Percentiles rank a stretch among this genome's conserved stretches.
phyloP scores from a whole-genome alignment of 2,329 filamentous ascomycete genomes.

The Phialemoniopsis sp. region DNA sequence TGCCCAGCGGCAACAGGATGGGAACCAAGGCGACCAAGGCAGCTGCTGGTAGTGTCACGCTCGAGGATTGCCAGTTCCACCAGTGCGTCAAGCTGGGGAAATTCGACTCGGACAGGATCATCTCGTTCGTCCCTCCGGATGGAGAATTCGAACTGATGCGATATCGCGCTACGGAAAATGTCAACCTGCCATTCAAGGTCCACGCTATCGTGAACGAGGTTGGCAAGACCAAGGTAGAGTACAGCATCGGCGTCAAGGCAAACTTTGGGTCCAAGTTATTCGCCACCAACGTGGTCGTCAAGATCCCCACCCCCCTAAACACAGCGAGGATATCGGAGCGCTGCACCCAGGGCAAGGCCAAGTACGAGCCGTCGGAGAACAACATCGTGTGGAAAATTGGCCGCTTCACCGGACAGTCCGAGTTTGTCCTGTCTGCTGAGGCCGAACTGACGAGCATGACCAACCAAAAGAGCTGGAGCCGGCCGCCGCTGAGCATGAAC shows the following conservation, averaged over 20 bases:
- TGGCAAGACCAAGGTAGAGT: constrained; percentile 95
- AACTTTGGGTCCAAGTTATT: constrained; percentile 97
- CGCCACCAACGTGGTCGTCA: constrained; percentile 91
- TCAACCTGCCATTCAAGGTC: constrained; percentile 97
- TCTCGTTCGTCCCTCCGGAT: constrained; percentile 94
- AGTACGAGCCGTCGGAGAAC: constrained; percentile 97
- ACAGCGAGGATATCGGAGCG: constrained; percentile 91
- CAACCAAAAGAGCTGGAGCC: constrained; percentile 94
- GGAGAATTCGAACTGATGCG: constrained; percentile 99
- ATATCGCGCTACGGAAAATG: constrained; percentile 96
- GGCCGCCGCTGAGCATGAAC: constrained; percentile 85
- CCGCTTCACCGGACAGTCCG: constrained; percentile 95
- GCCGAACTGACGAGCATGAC: constrained; percentile 95
- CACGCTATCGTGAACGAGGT: constrained; percentile 98
- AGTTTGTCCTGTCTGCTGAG: constrained; percentile 92
- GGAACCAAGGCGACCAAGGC: constrained; percentile 90
- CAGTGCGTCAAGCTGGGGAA: constrained; percentile 97
- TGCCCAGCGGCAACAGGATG: constrained; percentile 71
- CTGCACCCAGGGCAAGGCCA: constrained; percentile 93
- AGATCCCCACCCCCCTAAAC: constrained; percentile 93
- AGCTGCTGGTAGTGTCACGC: constrained; percentile 87
- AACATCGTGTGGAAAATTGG: constrained; percentile 99
- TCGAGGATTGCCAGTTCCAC: constrained; percentile 98
- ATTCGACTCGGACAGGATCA: constrained; percentile 94
- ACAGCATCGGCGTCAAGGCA: constrained; percentile 94